Evolutionary conservation across 441 rosid genomes (phyloP), one percentile per base, ranked within the genome.

Genomic region (Arabidopsis hybrid): DNA sequence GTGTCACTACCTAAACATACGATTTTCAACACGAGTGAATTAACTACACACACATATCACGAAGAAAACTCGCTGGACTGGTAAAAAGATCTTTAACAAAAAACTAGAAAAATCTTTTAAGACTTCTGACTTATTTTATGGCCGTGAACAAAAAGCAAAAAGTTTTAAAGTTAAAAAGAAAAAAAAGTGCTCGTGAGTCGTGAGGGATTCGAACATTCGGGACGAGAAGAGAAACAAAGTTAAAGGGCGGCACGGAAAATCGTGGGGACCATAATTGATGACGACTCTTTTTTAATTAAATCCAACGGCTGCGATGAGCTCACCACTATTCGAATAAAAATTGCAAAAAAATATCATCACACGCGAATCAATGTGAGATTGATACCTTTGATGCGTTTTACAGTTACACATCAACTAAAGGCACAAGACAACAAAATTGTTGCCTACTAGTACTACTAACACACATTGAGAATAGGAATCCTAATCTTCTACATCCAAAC

Each of bases 331-430:
- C 42, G 8, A 39, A 4, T 1, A 6, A 45, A 59, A 46, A 60
- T 42, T 4, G 69, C 34, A 71, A 60, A 21, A 52, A 70, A 77
- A n/a, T n/a, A 71, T 57, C 72, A 17, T 32, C 56, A 71, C 80
- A 71, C 76, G 79, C 79, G 76, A 77, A 77, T 71, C 76, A 71
- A 77, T 77, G 72, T 65, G 36, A 62, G 45, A 69, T 62, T 76
- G 79, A 70, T 76, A 64, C 71, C 43, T 69, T 76, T 69, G 71
- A 76, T 71, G 43, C 68, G 67, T 58, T 71, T 76, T 65, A 71
- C 72, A 59, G 76, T 71, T 58, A 50, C 71, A 50, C 71, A 76
- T 76, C 76, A 65, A 58, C 72, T 56, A 63, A 26, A 57, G 40
- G 49, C 59, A 76, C 1, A 76, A 70, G 57, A 34, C 62, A 17